phyloP scores from a whole-genome alignment of 2,329 filamentous ascomycete species.

The Albifimbria verrucaria region DNA sequence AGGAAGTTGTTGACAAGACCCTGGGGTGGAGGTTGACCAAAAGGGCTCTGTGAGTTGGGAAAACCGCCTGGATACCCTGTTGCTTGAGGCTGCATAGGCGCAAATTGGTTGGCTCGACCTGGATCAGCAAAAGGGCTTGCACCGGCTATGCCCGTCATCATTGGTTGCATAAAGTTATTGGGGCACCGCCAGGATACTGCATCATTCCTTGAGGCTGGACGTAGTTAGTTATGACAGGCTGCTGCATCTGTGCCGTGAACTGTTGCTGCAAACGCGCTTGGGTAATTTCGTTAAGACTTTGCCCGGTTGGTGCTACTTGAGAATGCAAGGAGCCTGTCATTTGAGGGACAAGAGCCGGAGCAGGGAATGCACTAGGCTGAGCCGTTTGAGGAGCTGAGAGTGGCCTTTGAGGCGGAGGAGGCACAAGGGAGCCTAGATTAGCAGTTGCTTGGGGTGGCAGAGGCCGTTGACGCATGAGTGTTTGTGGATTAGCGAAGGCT shows the following conservation, averaged over 20 bases:
- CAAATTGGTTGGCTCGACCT: constrained; percentile 36
- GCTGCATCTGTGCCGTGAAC: constrained; percentile 46
- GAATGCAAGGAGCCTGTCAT: constrained; percentile 68
- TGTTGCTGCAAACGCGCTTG: constrained; percentile 65
- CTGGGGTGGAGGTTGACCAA: constrained; percentile 38
- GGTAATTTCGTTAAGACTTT: constrained; percentile 71
- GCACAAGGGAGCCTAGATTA: constrained; percentile 63
- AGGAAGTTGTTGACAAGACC: constrained; percentile 53
- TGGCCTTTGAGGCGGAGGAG: constrained; percentile 73
- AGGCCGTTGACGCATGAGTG: constrained; percentile 61
- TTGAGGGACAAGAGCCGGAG: constrained; percentile 77
- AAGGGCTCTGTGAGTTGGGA: constrained; percentile 44
- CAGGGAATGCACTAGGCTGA: constrained; percentile 68
- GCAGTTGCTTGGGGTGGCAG: constrained; percentile 62
- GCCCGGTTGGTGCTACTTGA: constrained; percentile 68
- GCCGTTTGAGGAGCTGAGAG: constrained; percentile 84
- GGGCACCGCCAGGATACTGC: constrained; percentile 34
- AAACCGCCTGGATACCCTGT: constrained; percentile 56
- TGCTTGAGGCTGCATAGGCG: constrained; percentile 55
- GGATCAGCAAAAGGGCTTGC: constrained; percentile 39
- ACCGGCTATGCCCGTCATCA: constrained; percentile 43
- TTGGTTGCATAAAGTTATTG: constrained; percentile 41
- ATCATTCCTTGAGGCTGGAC: constrained; percentile 33
- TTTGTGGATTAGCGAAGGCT: constrained; percentile 22
- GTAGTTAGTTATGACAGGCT: constrained; percentile 34